These are phyloP conservation scores for Crepidotus variabilis DNA, from an alignment of 768 basidiomycete species.

Conservation along the genomic window DNA sequence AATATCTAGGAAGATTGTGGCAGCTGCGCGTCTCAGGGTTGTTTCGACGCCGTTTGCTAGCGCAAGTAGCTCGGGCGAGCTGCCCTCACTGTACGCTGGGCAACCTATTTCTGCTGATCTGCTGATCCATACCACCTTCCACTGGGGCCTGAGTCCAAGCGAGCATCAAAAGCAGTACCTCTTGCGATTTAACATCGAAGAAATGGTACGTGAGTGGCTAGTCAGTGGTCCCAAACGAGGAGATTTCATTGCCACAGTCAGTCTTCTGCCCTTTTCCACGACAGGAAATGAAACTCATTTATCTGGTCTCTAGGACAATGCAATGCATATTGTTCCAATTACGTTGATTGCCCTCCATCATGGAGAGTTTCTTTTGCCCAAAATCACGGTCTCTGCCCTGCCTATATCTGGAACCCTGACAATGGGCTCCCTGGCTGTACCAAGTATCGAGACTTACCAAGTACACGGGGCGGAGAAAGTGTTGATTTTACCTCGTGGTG, in stretches of 20 bases:
- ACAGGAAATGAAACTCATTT: neutral
- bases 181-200: conserved; percentile 80
- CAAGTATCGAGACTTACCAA: conserved; percentile 77
- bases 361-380: conserved; percentile 76
- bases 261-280: conserved; percentile 16
- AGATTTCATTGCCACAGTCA: conserved; percentile 69
- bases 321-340: conserved; percentile 54
- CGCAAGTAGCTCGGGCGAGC: conserved; percentile 17
- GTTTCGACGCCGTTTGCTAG: conserved; percentile 41
- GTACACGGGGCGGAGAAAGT: conserved; percentile 80
- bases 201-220: conserved; percentile 82
- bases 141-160: conserved; percentile 59
- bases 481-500: conserved; percentile 78
- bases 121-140: conserved; percentile 67
- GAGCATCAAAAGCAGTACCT: conserved; percentile 40
- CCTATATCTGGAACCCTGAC: conserved; percentile 46
- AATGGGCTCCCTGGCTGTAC: conserved; percentile 57
- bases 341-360: conserved; percentile 87
- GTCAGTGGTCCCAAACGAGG: conserved; percentile 87
- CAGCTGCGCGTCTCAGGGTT: conserved; percentile 51
- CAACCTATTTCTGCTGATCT: conserved; percentile 76
- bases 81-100: conserved; percentile 69
- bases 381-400: conserved; percentile 60
- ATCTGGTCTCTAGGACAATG: conserved; percentile 47
- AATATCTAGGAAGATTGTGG: conserved; percentile 52